Base-by-base conservation (phyloP, 805 yeast species). In the Wickerhamiella siamensis region DNA sequence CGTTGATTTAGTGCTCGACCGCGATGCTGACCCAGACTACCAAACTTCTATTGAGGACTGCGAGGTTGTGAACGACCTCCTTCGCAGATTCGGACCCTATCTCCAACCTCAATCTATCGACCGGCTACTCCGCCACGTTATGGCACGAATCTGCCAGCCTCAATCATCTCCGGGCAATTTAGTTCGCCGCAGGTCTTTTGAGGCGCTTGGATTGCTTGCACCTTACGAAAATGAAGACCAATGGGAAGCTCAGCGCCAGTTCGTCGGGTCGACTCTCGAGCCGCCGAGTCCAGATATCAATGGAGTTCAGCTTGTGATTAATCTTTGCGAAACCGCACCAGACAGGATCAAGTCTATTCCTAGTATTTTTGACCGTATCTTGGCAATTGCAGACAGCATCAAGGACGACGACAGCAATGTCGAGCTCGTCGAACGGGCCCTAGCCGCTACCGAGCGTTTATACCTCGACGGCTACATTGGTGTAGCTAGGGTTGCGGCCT, bases 51-150 rank as follows among this genome's bases (percentile, higher is more conserved):
- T 36, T 21, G 38, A 36, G 5, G 31, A 22, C 16, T 36, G 38
- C 31, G 38, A 36, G 18, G 38, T 36, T 16, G 38, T 36, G 4
- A 22, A 34, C 14, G 37, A 20, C 10, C 17, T 34, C 9, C 18
- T 34, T 3, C 27, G 37, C 17, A 24, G 37, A 18, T 34, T 34
- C 17, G 37, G 37, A 3, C 24, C 37, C 17, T 34, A 18, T 34
- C 10, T 34, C 18, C 9, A 20, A 9, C 27, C 19, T 15, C 17
- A 19, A 15, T 17, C 12, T 17, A n/a, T 34, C 9, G 26, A 6
- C 4, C 20, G 8, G 5, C 20, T 34, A 4, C 10, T 34, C 12
- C 27, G 17, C 4, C 37, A 20, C 16, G 26, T 34, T 3, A 20
- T 3, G 5, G 26, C 37, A 4, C 6, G 29, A 12, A 12, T 24